Conservation (phyloP, 2,329 filamentous ascomycete species). For the Colletotrichum lindemuthianum region DNA sequence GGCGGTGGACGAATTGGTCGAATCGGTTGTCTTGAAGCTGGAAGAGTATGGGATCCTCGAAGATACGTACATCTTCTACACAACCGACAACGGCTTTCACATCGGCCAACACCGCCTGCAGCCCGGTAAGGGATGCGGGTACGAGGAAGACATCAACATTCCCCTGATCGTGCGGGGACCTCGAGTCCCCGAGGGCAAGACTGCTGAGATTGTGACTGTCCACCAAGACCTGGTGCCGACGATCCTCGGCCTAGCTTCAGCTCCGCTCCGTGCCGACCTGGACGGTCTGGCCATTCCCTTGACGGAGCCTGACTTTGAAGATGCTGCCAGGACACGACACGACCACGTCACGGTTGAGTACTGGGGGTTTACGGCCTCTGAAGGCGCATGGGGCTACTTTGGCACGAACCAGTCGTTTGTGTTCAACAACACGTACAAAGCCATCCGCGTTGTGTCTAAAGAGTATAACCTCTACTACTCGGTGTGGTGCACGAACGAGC, state of each 20-base stretch:
- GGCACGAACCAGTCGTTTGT: conserved; percentile 27
- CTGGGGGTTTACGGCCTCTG: conserved; percentile 53
- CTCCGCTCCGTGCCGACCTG: conserved; percentile 54
- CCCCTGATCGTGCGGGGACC: conserved; percentile 61
- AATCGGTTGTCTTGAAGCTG: conserved; percentile 43
- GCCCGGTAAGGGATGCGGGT: conserved; percentile 59
- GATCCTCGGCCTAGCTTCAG: conserved; percentile 52
- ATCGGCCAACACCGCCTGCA: conserved; percentile 59
- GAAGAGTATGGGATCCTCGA: conserved; percentile 40
- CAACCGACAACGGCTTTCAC: conserved; percentile 60
- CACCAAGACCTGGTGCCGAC: conserved; percentile 67
- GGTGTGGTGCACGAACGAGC: conserved; percentile 62
- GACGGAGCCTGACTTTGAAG: conserved; percentile 32
- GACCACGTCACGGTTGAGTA: conserved; percentile 64
- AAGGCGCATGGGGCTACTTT: conserved; percentile 40
- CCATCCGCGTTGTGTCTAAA: conserved; percentile 55
- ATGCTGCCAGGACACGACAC: conserved; percentile 42
- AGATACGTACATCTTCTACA: conserved; percentile 58
- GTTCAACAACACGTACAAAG: conserved; percentile 65
- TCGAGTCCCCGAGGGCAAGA: conserved; percentile 49
- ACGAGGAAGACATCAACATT: conserved; percentile 58
- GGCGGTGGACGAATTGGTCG: conserved; percentile 51
- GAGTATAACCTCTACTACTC: conserved; percentile 65
- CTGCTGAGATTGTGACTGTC: conserved; percentile 52
- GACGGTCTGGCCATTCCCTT: conserved; percentile 60